Base-by-base conservation (phyloP, 768 basidiomycete genomes). In the Phanerochaete carnosa region DNA sequence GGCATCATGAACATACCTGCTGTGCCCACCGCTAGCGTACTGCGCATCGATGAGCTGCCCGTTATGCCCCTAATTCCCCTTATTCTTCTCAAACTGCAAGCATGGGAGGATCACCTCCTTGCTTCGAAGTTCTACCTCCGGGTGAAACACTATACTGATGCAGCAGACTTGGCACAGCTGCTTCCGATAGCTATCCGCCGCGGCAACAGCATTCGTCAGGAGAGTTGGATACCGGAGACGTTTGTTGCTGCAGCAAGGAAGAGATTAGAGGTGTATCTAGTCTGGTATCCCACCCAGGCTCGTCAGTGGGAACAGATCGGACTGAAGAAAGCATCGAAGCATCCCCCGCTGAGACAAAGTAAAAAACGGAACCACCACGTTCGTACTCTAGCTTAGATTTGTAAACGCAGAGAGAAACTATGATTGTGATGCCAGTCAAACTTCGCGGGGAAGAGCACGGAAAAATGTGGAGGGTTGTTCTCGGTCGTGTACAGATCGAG, bases 121-220 rank as follows among this genome's bases (percentile, higher is more conserved):
- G 73, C 77, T 26, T 7, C n/a, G 2, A 69, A 73, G 49, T 7
- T 16, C 5, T 64, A 76, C 57, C 70, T 77, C 64, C 65, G 64
- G 15, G 63, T 52, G 15, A 82, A 82, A 64, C 71, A 75, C 49
- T 64, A 67, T 26, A 65, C 71, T 2, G 81, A 82, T 63, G 75
- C 70, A 22, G 59, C 62, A 15, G 81, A 82, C 61, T 74, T 83
- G 4, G 60, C 53, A 16, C 46, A 35, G 25, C 25, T 58, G 3
- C 57, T 58, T 11, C 46, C 45, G 26, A 58, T 58, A 30, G 57
- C 59, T 1, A 32, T 28, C 19, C 37, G 52, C 3, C 45, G 51
- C 32, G 54, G 51, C 15, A 58, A 57, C 16, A 46, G 16, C 9
- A 15, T 61, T 5, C 11, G 23, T 11, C 39, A 32, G 22, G 62